Evolutionary conservation across 2,329 filamentous ascomycete genomes (phyloP).

Genomic region (Colletotrichum incanum): DNA sequence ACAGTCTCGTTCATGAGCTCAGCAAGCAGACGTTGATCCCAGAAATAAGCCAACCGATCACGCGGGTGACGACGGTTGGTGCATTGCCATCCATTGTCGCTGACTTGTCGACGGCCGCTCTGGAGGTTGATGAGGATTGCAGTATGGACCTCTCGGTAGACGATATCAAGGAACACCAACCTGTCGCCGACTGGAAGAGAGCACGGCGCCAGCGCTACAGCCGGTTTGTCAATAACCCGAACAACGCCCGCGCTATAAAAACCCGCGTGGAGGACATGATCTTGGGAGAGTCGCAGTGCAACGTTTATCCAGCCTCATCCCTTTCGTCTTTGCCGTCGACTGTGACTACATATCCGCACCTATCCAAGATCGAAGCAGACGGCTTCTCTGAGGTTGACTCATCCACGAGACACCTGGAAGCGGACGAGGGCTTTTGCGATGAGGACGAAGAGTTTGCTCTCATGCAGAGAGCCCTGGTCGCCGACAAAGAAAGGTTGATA

Average conservation of each 20-base stretch:
- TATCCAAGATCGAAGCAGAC: conserved; percentile 24
- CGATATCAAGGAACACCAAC: conserved; percentile 26
- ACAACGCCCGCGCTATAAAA: conserved; percentile 30
- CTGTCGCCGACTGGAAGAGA: conserved; percentile 39
- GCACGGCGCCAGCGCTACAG: conserved; percentile 35
- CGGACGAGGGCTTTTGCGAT: conserved; percentile 39
- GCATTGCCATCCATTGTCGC: conserved; percentile 12
- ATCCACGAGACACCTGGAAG: conserved; percentile 1
- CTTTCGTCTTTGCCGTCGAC: background rate
- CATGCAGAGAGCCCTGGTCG: conserved; percentile 6
- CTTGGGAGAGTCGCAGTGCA: conserved; percentile 25
- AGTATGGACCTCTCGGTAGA: conserved; percentile 27
- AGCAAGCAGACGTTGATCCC: conserved; percentile 36
- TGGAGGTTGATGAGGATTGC: conserved; percentile 40
- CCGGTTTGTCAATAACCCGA: conserved; percentile 36
- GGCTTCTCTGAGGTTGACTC: background rate
- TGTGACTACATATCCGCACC: conserved; percentile 3
- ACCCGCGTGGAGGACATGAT: conserved; percentile 34
- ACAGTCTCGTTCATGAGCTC: conserved; percentile 33
- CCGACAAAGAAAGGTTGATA: conserved; percentile 3
- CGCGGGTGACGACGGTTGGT: background rate
- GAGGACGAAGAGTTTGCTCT: conserved; percentile 19
- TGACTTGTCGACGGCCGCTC: conserved; percentile 15
- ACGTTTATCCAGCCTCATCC: conserved; percentile 9
- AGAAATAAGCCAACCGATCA: conserved; percentile 1